Evolutionary conservation across 2,329 filamentous ascomycete species (phyloP).

Genomic region (Aaosphaeria pasadenensis): DNA sequence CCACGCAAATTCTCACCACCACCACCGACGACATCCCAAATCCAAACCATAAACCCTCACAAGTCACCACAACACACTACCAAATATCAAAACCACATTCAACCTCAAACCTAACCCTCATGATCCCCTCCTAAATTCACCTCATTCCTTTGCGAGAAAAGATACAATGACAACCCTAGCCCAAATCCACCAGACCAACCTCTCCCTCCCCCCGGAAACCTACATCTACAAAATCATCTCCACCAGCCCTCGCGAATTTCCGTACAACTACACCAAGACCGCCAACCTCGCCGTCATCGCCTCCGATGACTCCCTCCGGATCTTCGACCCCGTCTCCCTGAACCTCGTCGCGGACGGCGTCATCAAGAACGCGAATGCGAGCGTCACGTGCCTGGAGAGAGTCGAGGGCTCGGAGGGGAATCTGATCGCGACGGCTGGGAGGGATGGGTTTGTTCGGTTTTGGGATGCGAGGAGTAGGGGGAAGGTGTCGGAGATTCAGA

Average conservation of each 20-base stretch:
- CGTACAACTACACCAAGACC: slow-evolving; percentile 26
- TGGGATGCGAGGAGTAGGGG: slow-evolving; percentile 62
- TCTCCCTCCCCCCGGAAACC: slow-evolving; percentile 23
- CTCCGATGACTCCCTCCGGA: slow-evolving; percentile 67
- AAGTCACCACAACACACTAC: neutral
- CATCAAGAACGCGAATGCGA: slow-evolving; percentile 55
- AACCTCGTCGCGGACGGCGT: slow-evolving; percentile 49
- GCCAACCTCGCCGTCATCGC: slow-evolving; percentile 58
- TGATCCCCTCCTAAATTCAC: neutral
- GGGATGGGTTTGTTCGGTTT: slow-evolving; percentile 64
- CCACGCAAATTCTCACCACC: neutral
- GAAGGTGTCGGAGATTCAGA: slow-evolving; percentile 41
- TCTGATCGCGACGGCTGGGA: slow-evolving; percentile 66
- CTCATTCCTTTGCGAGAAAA: no score
- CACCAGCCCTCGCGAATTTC: slow-evolving; percentile 27
- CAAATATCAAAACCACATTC: neutral
- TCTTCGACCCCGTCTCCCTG: slow-evolving; percentile 61
- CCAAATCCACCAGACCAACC: neutral
- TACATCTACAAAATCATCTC: slow-evolving; percentile 40
- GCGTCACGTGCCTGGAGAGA: slow-evolving; percentile 61
- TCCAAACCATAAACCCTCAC: neutral
- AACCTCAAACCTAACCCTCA: no score
- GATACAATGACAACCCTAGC: neutral
- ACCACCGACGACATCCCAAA: neutral
- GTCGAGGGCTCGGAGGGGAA: slow-evolving; percentile 51